Evolutionary conservation across 2,329 filamentous ascomycete species (phyloP), one percentile per base, ranked within the genome.

Genomic region (Penicillium sp.): DNA sequence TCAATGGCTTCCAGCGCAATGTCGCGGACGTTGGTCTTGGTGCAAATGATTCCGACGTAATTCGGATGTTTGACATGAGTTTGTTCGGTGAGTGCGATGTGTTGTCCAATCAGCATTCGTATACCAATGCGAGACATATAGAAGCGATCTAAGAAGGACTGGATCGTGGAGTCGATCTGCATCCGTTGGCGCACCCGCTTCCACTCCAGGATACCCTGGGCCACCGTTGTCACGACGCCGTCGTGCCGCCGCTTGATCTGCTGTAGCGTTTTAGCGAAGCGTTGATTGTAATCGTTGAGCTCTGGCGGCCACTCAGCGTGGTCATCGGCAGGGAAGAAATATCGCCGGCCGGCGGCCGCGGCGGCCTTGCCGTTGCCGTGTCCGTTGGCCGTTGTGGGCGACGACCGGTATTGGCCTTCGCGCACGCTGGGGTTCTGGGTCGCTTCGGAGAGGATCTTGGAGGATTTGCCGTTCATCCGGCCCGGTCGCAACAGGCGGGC

Each of bases 81-180:
- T 70, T 97, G 90, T 65, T 97, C 91, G 4, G 90, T 95, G 43
- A 98, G 76, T 44, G 93, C 93, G 59, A 98, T 95, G 73, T 98
- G 93, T 67, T 98, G 93, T 37, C 93, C 93, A 58, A 98, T 96
- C 35, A 98, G 82, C 93, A 98, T 98, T 57, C 93, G 87, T 56
- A 98, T 98, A 52, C 93, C 93, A 60, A 98, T 98, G 48, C 93
- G 87, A 30, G 90, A 96, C 93, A 98, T 98, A 76, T 98, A 98
- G 71, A 98, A 98, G 44, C 93, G 87, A 71, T 98, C 93, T 52
- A 98, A 81, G 74, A 98, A 98, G 39, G 88, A 84, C 67, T 98
- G 93, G 44, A 98, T 96, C 56, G 90, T 94, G 64, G 90, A 84
- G 70, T 97, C 93, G 60, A 98, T 98, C 64, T 97, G 93, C 84